Evolutionary conservation across 1,284 basidiomycete genomes (phyloP), one percentile per base, ranked within the genome.

Genomic region (Cryptococcus deneoformans): DNA sequence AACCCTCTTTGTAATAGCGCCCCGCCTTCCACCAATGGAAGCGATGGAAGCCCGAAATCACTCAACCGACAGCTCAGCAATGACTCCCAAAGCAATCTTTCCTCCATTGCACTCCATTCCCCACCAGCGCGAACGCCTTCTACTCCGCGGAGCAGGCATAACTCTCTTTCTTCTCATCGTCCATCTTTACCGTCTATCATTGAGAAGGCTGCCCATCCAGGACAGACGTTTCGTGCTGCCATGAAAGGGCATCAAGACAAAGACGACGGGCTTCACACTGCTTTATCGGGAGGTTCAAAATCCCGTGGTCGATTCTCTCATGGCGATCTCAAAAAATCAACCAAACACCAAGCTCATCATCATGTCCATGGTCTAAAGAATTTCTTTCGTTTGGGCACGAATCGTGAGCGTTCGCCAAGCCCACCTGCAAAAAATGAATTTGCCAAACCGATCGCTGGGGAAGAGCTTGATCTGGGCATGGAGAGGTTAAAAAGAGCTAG

Each of bases 101-200:
- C 59, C 7, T 61, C 60, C 12, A 51, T 58, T 45, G 34, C 48
- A n/a, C 44, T 58, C 8, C 34, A 9, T 47, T 12, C 4, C 34
- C 46, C 40, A 16, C 5, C 10, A 34, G 16, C 46, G 2, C 46
- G 20, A 9, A 16, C 24, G 16, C 40, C 40, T 8, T 11, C 46
- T 47, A 7, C 46, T 34, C 8, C 20, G 14, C 46, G 46, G 10
- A 34, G 3, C 39, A 36, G 42, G n/a, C 50, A 39, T 11, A 52
- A 38, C n/a, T 58, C 57, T 8, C 12, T 38, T 20, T 65, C 70
- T 0, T 73, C 73, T 1, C 67, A 73, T 11, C 68, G 77, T 11
- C 77, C 77, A 1, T 75, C 75, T 14, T 61, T 78, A 0, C 77
- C 77, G 0, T 75, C 76, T 29, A 79, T 79, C 53, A 53, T 78